These are phyloP conservation scores for Lentinus brumalis DNA, from an alignment of 768 basidiomycete genomes.

Conservation along the genomic window DNA sequence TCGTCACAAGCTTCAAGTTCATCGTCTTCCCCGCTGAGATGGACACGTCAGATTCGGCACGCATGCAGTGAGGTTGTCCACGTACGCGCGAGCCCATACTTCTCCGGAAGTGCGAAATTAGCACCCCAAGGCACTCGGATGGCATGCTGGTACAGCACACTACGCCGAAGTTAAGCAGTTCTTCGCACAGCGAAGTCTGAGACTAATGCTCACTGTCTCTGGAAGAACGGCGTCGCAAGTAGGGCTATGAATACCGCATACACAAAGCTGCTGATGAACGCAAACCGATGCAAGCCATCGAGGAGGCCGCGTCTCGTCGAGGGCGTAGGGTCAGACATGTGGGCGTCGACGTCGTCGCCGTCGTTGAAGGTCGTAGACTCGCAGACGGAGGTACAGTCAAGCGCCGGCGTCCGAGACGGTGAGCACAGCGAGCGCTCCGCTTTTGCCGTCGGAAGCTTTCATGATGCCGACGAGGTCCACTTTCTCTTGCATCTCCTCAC, in stretches of 20 bases:
- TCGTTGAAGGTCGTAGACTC: neutral
- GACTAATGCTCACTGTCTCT: conserved; percentile 25
- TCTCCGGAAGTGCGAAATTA: conserved; percentile 69
- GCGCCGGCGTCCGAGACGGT: no score
- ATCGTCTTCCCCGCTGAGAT: conserved; percentile 73
- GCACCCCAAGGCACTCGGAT: conserved; percentile 64
- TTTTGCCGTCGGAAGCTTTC: no score
- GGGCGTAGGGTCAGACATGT: neutral
- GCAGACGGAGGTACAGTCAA: no score
- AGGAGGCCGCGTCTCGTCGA: conserved; percentile 23
- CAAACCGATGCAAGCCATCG: conserved; percentile 32
- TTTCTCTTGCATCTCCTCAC: no score
- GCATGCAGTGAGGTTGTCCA: conserved; percentile 6
- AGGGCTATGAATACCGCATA: conserved; percentile 57
- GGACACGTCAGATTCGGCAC: neutral
- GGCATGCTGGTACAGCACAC: conserved; percentile 66
- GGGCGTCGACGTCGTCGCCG: neutral
- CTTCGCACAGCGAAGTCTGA: neutral
- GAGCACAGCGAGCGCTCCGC: no score
- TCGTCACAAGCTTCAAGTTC: conserved; percentile 68
- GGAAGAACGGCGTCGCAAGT: conserved; percentile 43
- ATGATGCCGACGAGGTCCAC: no score
- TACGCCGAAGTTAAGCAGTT: conserved; percentile 40
- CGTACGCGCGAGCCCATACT: conserved; percentile 81
- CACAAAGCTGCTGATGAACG: conserved; percentile 47